Percentiles rank a stretch among this genome's conserved stretches.
Conservation (phyloP, 768 basidiomycete species). For the Boletus subcaerulescens region DNA sequence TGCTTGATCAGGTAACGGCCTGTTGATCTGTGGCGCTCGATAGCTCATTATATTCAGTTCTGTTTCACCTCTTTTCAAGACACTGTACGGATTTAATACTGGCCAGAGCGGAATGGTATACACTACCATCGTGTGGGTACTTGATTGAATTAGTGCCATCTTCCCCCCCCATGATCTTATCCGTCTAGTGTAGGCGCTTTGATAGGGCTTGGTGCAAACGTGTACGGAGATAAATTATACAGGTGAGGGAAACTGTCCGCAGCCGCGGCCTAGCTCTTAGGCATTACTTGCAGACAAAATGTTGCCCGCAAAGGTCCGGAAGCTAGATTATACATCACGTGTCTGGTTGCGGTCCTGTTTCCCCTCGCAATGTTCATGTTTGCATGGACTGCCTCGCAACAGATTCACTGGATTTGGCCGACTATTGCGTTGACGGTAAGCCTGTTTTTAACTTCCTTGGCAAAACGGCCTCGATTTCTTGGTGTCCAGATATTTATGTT, state of each 20-base stretch:
- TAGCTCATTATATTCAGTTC: slow-evolving; percentile 37
- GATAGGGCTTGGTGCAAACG: slow-evolving; percentile 42
- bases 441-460: background rate
- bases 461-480: background rate
- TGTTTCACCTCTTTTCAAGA: slow-evolving; percentile 51
- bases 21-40: background rate
- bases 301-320: too few species aligned
- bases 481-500: slow-evolving; percentile 35
- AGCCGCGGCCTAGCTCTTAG: too few species aligned
- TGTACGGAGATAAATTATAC: slow-evolving; percentile 5
- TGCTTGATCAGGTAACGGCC: slow-evolving; percentile 52
- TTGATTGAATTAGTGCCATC: background rate
- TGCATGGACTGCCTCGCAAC: too few species aligned
- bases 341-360: too few species aligned
- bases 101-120: slow-evolving; percentile 62
- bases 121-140: slow-evolving; percentile 46
- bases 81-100: slow-evolving; percentile 57
- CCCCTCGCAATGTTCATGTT: too few species aligned
- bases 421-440: too few species aligned
- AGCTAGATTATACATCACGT: too few species aligned
- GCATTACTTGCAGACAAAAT: too few species aligned
- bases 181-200: slow-evolving; percentile 47
- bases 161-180: background rate
- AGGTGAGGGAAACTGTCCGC: too few species aligned
- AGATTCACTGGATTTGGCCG: too few species aligned